Conservation (phyloP, 202 grass and related monocot species). For the Elaeis oleifera region DNA sequence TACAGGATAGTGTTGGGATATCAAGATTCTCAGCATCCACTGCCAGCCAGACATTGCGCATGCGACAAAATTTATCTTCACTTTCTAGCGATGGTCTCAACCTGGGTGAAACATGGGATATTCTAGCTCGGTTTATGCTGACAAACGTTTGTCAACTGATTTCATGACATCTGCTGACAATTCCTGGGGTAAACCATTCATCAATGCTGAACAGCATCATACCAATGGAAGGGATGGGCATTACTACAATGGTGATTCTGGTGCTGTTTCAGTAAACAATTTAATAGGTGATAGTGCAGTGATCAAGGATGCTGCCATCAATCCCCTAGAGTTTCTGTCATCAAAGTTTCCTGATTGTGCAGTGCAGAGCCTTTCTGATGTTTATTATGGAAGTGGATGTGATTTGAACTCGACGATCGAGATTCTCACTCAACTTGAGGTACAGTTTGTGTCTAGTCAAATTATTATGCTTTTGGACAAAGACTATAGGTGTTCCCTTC, state of each 20-base stretch:
- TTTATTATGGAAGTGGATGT: constrained; percentile 50
- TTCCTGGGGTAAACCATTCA: constrained; percentile 58
- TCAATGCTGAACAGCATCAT: constrained; percentile 46
- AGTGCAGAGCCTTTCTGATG: constrained; percentile 49
- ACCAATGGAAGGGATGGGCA: constrained; percentile 52
- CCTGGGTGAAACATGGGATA: constrained; percentile 34
- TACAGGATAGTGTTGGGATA: constrained; percentile 50
- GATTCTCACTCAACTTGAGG: constrained; percentile 76
- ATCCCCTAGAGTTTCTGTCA: constrained; percentile 39
- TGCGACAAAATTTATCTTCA: constrained; percentile 47
- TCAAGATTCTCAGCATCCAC: constrained; percentile 42
- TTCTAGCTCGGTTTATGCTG: constrained; percentile 31
- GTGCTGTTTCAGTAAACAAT: constrained; percentile 35
- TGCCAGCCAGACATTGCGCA: constrained; percentile 30
- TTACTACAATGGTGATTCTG: constrained; percentile 56
- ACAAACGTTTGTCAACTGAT: constrained; percentile 21
- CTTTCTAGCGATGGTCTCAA: constrained; percentile 31
- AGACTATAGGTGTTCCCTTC: too few species aligned
- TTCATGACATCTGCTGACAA: constrained; percentile 40
- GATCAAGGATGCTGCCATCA: constrained; percentile 30
- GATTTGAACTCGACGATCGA: constrained; percentile 69
- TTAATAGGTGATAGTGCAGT: constrained; percentile 26
- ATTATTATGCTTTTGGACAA: too few species aligned
- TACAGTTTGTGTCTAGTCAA: constrained; percentile 19
- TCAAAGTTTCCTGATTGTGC: constrained; percentile 51